Conservation (phyloP, 192 early-diverging fungal genomes). For the Podila clonocystis region DNA sequence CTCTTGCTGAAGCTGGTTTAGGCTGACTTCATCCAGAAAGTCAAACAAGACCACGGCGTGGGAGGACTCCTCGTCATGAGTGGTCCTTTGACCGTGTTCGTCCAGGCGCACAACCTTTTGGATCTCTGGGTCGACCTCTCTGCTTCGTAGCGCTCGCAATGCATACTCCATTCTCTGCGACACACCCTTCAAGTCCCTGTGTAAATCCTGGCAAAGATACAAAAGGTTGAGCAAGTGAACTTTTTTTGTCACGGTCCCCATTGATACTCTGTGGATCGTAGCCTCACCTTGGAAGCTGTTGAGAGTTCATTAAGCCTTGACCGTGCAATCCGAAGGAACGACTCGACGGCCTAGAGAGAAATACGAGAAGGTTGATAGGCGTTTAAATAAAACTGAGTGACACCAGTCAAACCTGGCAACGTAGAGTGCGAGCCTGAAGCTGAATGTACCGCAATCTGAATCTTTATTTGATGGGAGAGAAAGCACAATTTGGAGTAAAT, state of each 20-base stretch:
- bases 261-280: too few species aligned
- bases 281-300: slow-evolving; percentile 22
- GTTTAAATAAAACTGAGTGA: neutral
- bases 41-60: slow-evolving; percentile 24
- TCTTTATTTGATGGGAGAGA: slow-evolving; percentile 46
- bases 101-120: slow-evolving; percentile 4
- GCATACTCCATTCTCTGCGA: slow-evolving; percentile 39
- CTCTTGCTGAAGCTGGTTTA: slow-evolving; percentile 23
- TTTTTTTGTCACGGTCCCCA: too few species aligned
- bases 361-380: neutral
- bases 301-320: slow-evolving; percentile 22
- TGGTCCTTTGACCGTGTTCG: neutral
- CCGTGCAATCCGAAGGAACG: slow-evolving; percentile 25
- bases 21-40: slow-evolving; percentile 42
- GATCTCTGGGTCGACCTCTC: slow-evolving; percentile 40
- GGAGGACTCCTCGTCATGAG: neutral
- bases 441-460: slow-evolving; percentile 27
- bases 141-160: slow-evolving; percentile 21
- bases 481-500: slow-evolving; percentile 50
- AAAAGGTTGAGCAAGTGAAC: neutral
- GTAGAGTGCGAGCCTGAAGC: too few species aligned
- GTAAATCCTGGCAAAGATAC: slow-evolving; percentile 14
- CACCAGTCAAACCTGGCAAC: too few species aligned
- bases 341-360: slow-evolving; percentile 28
- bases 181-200: slow-evolving; percentile 28